Evolutionary conservation across 1,139 yeast species (phyloP).

Genomic region (Pichia norvegensis): DNA sequence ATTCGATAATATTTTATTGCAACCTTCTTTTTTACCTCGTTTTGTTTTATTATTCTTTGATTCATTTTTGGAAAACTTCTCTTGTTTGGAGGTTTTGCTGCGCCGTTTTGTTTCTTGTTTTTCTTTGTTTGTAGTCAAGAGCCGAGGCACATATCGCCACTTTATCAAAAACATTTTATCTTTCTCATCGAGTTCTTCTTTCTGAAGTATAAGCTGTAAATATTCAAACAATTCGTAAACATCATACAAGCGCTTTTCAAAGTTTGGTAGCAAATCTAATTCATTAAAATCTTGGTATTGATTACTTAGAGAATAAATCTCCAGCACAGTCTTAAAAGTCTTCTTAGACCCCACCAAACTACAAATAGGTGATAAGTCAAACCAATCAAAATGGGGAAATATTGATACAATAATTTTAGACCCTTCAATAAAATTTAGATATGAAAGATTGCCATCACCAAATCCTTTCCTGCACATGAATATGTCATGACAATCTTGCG

Average conservation of each 20-base stretch:
- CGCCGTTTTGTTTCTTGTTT: neutral
- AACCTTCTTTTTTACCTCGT: neutral
- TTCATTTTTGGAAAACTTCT: neutral
- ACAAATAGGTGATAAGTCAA: conserved; percentile 3
- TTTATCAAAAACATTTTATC: conserved; percentile 1
- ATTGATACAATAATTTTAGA: conserved; percentile 4
- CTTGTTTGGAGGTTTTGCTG: neutral
- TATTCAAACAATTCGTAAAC: conserved; percentile 1
- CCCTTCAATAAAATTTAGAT: neutral
- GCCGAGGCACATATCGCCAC: neutral
- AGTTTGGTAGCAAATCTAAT: neutral
- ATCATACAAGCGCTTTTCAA: conserved; percentile 3
- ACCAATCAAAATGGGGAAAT: conserved; percentile 6
- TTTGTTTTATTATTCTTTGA: neutral
- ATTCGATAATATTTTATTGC: neutral
- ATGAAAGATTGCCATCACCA: neutral
- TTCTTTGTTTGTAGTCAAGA: neutral
- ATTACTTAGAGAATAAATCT: conserved; percentile 7
- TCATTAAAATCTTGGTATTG: neutral
- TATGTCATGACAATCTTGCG: conserved; percentile 5
- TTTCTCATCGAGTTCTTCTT: neutral
- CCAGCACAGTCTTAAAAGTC: neutral
- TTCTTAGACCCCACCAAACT: neutral
- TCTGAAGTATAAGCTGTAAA: conserved; percentile 1
- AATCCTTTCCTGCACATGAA: conserved; percentile 1